phyloP scores from a whole-genome alignment of 163 green algal genomes.

The Chlamydomonas reinhardtii region DNA sequence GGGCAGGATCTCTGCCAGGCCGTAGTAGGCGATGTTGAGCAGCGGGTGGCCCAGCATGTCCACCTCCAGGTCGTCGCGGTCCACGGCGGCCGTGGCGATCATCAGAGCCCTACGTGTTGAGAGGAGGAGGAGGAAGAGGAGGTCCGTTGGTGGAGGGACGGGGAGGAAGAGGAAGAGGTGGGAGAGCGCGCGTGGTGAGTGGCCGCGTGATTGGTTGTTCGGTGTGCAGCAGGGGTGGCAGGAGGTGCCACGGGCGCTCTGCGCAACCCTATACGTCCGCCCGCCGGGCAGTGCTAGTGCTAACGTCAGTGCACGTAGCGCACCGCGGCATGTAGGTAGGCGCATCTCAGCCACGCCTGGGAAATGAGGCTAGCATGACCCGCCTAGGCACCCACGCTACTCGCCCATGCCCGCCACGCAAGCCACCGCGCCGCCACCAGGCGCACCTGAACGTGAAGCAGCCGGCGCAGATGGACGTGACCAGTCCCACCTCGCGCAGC shows the following conservation, averaged over 20 bases:
- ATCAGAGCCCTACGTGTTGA: constrained; percentile 72
- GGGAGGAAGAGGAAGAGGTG: background rate
- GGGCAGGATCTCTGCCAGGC: constrained; percentile 89
- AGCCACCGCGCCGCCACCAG: background rate
- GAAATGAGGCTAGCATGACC: too few relatives aligned
- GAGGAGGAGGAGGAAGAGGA: background rate
- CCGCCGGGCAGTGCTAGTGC: too few relatives aligned
- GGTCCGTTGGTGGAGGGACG: background rate
- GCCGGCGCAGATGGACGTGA: constrained; percentile 94
- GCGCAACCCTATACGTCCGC: too few relatives aligned
- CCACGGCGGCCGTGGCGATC: constrained; percentile 82
- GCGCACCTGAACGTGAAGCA: constrained; percentile 89
- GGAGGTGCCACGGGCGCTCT: too few relatives aligned
- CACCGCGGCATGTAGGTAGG: background rate
- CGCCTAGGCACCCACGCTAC: too few relatives aligned
- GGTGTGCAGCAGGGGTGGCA: too few relatives aligned
- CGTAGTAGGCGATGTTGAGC: constrained; percentile 93
- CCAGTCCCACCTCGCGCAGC: constrained; percentile 95
- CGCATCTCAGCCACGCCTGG: too few relatives aligned
- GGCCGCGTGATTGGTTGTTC: too few relatives aligned
- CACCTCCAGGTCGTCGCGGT: constrained; percentile 84
- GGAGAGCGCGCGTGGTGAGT: too few relatives aligned
- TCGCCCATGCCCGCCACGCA: background rate
- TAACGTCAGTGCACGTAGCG: too few relatives aligned
- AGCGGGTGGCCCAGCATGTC: constrained; percentile 93